Evolutionary conservation across 225 moss, liverwort and hornwort genomes (phyloP).

Genomic region (Physcomitrium patens): DNA sequence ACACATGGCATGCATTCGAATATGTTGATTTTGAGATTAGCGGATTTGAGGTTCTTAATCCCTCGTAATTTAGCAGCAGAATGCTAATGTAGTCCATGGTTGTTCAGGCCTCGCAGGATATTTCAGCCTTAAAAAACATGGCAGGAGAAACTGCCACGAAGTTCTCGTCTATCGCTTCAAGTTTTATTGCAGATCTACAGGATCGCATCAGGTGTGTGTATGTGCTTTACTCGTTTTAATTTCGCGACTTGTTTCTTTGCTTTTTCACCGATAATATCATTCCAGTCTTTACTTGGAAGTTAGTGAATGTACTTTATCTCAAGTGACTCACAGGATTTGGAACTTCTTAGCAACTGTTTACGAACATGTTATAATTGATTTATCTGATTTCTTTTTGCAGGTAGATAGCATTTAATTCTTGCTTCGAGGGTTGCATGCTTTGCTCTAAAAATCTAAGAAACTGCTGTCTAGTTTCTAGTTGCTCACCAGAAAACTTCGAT

Average conservation of each 20-base stretch:
- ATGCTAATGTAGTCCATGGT: constrained; percentile 58
- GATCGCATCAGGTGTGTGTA: constrained; percentile 86
- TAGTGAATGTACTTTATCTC: no score
- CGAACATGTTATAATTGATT: background rate
- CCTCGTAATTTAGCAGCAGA: constrained; percentile 10
- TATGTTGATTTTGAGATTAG: background rate
- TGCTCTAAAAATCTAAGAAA: constrained; percentile 17
- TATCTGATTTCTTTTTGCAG: constrained; percentile 25
- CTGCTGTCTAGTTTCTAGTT: constrained; percentile 20
- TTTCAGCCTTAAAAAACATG: constrained; percentile 86
- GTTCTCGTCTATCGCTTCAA: constrained; percentile 93
- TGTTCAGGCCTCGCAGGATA: constrained; percentile 97
- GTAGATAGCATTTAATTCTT: constrained; percentile 3
- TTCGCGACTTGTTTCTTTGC: background rate
- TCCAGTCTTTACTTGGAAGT: no score
- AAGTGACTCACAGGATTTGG: background rate
- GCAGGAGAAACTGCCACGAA: constrained; percentile 97
- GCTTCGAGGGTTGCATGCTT: constrained; percentile 17
- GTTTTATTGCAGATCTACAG: constrained; percentile 88
- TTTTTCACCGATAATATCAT: no score
- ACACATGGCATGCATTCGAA: no score
- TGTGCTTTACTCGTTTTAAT: constrained; percentile 19
- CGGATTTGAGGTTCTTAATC: background rate
- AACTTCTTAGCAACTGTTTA: constrained; percentile 2
- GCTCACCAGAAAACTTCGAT: constrained; percentile 26